Base-by-base conservation (phyloP, 768 basidiomycete species). In the Clathrus columnatus region DNA sequence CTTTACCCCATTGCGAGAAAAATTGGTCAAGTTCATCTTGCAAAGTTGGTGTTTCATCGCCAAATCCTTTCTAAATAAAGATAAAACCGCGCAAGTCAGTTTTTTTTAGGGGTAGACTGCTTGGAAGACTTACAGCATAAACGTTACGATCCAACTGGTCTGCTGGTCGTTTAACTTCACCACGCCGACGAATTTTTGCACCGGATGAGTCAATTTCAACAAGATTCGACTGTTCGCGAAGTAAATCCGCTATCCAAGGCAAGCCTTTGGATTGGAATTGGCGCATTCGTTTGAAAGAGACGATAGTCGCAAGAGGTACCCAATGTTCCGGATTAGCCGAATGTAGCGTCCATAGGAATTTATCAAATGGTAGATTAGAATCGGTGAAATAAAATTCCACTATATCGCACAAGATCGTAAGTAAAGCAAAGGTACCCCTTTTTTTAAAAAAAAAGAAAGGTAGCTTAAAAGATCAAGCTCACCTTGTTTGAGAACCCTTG, bases 11-110 rank as follows among this genome's bases (percentile, higher is more conserved):
- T 60, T 81, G 72, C 58, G 76, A 71, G 68, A 93, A 93, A 70
- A 86, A 96, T 11, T 75, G 72, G 67, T 97, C 93, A 28, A 97
- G 68, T 55, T 81, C 76, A 26, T 73, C 69, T 69, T 94, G 92
- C 16, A 90, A 72, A 1, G 72, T 81, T 7, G 75, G 71, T 30
- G 75, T 76, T 59, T 80, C 80, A 54, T 83, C 79, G 2, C 84
- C 83, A 61, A 95, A 93, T 1, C 91, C 91, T 85, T 96, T 95
- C 92, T 94, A n/a, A n/a, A n/a, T n/a, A n/a, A n/a, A n/a, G n/a
- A n/a, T n/a, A n/a, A n/a, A n/a, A n/a, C n/a, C n/a, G 64, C 32
- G 43, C 23, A 51, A 48, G 50, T 43, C 5, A 3, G 16, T 6
- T 56, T 46, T 27, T 21, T 5, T 49, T 14, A 30, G 26, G 51